Evolutionary conservation across 2,329 filamentous ascomycete genomes (phyloP).

Genomic region (Colletotrichum spaethianum): DNA sequence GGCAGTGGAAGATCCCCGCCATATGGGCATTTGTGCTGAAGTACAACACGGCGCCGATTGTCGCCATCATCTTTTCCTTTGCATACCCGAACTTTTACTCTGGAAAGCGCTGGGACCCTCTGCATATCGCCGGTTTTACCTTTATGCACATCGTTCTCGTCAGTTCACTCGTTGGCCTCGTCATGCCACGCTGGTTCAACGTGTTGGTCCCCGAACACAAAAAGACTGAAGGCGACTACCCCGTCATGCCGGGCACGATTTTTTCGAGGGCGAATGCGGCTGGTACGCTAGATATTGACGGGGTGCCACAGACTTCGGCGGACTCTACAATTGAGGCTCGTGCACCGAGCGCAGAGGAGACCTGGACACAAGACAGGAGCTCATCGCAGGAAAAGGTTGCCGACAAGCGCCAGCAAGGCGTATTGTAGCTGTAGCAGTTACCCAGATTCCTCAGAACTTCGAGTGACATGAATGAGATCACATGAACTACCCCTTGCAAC

Average conservation of each 20-base stretch:
- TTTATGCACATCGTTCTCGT: conserved; percentile 39
- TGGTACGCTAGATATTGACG: conserved; percentile 15
- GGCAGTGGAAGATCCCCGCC: conserved; percentile 41
- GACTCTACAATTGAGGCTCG: neutral
- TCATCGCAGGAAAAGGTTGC: conserved; percentile 8
- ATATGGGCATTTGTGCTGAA: conserved; percentile 43
- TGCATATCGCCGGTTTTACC: conserved; percentile 42
- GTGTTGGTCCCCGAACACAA: conserved; percentile 34
- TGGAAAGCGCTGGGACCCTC: conserved; percentile 37
- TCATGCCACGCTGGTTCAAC: conserved; percentile 42
- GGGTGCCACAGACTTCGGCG: neutral
- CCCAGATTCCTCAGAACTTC: too few species aligned
- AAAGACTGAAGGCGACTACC: conserved; percentile 12
- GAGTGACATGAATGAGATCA: too few species aligned
- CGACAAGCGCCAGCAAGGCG: neutral
- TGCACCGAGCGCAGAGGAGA: neutral
- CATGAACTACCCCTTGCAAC: too few species aligned
- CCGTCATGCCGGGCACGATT: conserved; percentile 22
- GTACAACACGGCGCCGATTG: conserved; percentile 43
- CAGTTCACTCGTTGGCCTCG: conserved; percentile 32
- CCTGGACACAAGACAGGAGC: neutral
- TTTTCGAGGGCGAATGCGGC: conserved; percentile 33
- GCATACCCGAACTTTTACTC: conserved; percentile 43
- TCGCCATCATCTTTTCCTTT: conserved; percentile 43
- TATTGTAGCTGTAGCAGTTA: neutral